Conservation (phyloP, 108 stramenopile genomes). For the Cafeteria roenbergensis region DNA sequence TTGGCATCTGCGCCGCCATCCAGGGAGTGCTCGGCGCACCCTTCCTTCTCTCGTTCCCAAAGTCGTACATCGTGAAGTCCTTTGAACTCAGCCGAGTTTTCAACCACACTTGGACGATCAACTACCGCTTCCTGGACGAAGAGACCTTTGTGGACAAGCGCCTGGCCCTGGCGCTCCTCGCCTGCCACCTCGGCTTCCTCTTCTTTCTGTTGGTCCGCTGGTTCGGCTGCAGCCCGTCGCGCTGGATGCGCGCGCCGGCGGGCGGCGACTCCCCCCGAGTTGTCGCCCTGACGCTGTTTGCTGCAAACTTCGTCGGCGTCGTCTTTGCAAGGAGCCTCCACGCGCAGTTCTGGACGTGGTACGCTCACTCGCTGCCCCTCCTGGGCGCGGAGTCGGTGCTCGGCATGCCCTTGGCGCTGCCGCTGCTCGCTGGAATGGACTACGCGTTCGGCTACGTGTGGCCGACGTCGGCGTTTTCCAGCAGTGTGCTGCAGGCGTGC, state of each 20-base stretch:
- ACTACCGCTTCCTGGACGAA: constrained; percentile 82
- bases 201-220: background rate
- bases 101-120: constrained; percentile 88
- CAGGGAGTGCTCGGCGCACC: constrained; percentile 77
- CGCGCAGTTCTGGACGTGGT: constrained; percentile 95
- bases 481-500: constrained; percentile 57
- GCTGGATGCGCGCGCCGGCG: background rate
- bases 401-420: constrained; percentile 15
- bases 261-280: constrained; percentile 35
- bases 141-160: constrained; percentile 60
- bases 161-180: constrained; percentile 50
- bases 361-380: constrained; percentile 65
- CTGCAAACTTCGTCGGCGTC: constrained; percentile 85
- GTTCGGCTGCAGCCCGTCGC: background rate
- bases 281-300: constrained; percentile 58
- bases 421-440: constrained; percentile 49
- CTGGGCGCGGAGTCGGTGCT: constrained; percentile 25
- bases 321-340: constrained; percentile 80
- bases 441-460: constrained; percentile 75
- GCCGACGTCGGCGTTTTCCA: constrained; percentile 69
- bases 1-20: constrained; percentile 52
- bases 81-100: constrained; percentile 94
- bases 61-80: constrained; percentile 71
- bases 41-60: constrained; percentile 68
- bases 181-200: background rate